A percentile compares a stretch with the other conserved stretches of the same genome.
These are phyloP conservation scores for Aspergillus quadrilineatus DNA, from an alignment of 2,329 filamentous ascomycete species.

Conservation along the genomic window DNA sequence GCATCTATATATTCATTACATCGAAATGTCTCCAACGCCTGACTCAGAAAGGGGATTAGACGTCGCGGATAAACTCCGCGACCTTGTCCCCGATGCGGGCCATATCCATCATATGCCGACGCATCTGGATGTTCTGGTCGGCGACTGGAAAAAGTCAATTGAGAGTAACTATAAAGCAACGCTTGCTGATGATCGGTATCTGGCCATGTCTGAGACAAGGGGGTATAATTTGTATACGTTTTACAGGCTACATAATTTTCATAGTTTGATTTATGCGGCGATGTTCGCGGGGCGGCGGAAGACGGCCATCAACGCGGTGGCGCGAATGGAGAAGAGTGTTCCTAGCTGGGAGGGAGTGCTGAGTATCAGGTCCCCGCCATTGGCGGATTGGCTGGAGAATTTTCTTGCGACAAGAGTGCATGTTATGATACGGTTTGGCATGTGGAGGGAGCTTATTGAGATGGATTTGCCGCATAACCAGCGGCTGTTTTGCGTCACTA, in stretches of 20 bases:
- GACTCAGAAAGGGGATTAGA: conserved; percentile 59
- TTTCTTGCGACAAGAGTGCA: conserved; percentile 69
- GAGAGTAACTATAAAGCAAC: conserved; percentile 67
- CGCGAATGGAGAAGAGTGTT: conserved; percentile 60
- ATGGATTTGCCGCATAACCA: conserved; percentile 58
- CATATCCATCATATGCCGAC: conserved; percentile 76
- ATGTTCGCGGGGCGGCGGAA: conserved; percentile 71
- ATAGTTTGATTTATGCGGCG: conserved; percentile 73
- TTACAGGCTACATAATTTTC: conserved; percentile 72
- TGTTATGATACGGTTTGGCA: conserved; percentile 70
- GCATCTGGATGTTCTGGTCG: conserved; percentile 71
- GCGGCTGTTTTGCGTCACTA: conserved; percentile 66
- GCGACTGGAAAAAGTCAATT: conserved; percentile 69
- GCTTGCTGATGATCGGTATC: conserved; percentile 65
- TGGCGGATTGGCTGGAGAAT: conserved; percentile 76
- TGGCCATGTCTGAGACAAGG: conserved; percentile 52
- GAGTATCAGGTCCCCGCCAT: conserved; percentile 63
- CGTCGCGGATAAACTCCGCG: conserved; percentile 62
- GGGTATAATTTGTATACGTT: conserved; percentile 71
- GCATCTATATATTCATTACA: conserved; percentile 74
- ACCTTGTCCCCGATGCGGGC: conserved; percentile 66
- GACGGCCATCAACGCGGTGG: conserved; percentile 61
- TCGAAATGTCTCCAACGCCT: conserved; percentile 69
- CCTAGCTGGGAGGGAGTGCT: conserved; percentile 58
- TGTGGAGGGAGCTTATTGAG: conserved; percentile 65